These are phyloP conservation scores for Tulasnella sp. DNA, from an alignment of 768 basidiomycete species.

Conservation along the genomic window DNA sequence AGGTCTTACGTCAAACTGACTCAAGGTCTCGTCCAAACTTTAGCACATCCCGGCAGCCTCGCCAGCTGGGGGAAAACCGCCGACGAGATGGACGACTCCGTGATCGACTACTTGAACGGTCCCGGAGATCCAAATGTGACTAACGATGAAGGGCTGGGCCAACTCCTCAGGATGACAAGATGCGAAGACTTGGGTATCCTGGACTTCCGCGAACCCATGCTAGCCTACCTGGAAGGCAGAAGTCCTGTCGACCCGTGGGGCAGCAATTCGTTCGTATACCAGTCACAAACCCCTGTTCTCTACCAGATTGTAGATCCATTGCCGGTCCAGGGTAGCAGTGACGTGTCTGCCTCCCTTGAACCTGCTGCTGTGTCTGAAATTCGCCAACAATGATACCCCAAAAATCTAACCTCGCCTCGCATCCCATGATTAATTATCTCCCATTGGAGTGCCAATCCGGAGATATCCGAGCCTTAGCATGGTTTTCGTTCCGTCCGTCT, in stretches of 20 bases:
- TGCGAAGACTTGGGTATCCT: constrained; percentile 17
- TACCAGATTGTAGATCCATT: constrained; percentile 3
- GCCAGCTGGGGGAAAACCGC: constrained; percentile 4
- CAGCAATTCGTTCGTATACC: neutral
- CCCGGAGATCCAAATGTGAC: constrained; percentile 17
- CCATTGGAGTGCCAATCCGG: neutral
- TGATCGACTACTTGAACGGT: constrained; percentile 19
- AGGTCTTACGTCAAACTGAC: neutral
- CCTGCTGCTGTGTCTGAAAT: neutral
- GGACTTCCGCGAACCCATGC: constrained; percentile 4
- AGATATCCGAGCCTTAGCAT: neutral
- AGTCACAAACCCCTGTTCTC: constrained; percentile 2
- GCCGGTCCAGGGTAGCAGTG: neutral
- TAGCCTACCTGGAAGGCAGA: constrained; percentile 2
- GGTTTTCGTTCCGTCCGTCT: neutral
- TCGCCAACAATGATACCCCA: neutral
- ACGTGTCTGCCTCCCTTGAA: constrained; percentile 4
- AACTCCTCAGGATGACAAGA: constrained; percentile 22
- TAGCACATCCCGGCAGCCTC: constrained; percentile 17
- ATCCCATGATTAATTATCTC: neutral
- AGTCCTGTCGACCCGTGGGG: constrained; percentile 6
- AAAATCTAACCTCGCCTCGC: neutral
- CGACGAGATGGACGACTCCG: constrained; percentile 4
- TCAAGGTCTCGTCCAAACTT: neutral
- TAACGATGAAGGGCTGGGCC: constrained; percentile 18